phyloP scores from a whole-genome alignment of 2,329 filamentous ascomycete genomes.

The Curvularia eragrostidis region DNA sequence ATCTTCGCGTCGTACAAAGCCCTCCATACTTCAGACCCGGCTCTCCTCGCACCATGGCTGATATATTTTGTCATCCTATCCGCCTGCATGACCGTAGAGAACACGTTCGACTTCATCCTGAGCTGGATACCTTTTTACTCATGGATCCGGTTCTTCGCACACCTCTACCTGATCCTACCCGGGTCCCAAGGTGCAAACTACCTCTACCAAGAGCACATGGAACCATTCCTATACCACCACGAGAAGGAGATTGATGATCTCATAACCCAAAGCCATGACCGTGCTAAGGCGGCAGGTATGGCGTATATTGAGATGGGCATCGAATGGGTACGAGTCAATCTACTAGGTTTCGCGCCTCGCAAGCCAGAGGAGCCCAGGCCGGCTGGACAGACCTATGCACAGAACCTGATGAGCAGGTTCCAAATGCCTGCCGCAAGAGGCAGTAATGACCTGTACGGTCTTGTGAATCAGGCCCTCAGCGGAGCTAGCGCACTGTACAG shows the following conservation, averaged over 20 bases:
- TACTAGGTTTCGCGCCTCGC: slow-evolving; percentile 75
- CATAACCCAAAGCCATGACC: slow-evolving; percentile 81
- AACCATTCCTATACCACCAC: slow-evolving; percentile 87
- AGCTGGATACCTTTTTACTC: slow-evolving; percentile 93
- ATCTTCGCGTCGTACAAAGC: slow-evolving; percentile 98
- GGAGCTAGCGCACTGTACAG: slow-evolving; percentile 61
- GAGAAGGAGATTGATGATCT: slow-evolving; percentile 89
- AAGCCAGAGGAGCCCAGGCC: slow-evolving; percentile 53
- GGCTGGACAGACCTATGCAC: slow-evolving; percentile 69
- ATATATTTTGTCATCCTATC: slow-evolving; percentile 99
- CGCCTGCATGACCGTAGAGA: slow-evolving; percentile 80
- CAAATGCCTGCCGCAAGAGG: slow-evolving; percentile 75
- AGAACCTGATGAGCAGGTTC: slow-evolving; percentile 83
- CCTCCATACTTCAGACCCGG: slow-evolving; percentile 87
- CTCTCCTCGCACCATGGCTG: slow-evolving; percentile 92
- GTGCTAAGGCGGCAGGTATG: slow-evolving; percentile 76
- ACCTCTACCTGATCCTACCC: slow-evolving; percentile 95
- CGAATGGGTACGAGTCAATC: slow-evolving; percentile 70
- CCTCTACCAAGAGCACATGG: slow-evolving; percentile 83
- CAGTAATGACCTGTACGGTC: slow-evolving; percentile 74
- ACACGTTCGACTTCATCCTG: slow-evolving; percentile 85
- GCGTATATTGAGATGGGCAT: slow-evolving; percentile 58
- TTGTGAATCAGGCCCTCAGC: slow-evolving; percentile 77
- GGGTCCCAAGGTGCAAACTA: slow-evolving; percentile 92
- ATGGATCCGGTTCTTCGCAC: slow-evolving; percentile 84